Percentiles rank a stretch among this genome's conserved stretches.
Evolutionary conservation across 768 basidiomycete species (phyloP).

Genomic region (Russula ochroleuca): DNA sequence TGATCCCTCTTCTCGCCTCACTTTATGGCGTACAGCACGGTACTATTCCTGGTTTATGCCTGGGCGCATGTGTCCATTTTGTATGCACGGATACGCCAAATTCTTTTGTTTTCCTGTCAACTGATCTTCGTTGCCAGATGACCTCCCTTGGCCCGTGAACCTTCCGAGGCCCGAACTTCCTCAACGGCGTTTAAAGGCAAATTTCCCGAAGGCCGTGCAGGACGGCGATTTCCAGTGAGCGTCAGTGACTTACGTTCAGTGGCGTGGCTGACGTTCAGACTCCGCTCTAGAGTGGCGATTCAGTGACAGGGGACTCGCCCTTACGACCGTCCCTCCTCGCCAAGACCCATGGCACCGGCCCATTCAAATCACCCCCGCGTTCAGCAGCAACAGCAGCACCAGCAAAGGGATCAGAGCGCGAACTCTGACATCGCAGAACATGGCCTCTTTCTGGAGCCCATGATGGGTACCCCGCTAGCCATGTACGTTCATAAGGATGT

Average conservation of each 20-base stretch:
- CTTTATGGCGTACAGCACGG: no score
- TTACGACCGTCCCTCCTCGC: conserved; percentile 28
- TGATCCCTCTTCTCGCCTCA: not conserved
- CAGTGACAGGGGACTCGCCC: conserved; percentile 30
- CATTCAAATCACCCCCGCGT: conserved; percentile 54
- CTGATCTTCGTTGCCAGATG: not conserved
- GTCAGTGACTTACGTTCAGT: conserved; percentile 2
- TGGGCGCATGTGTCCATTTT: not conserved
- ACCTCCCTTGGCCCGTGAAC: not conserved
- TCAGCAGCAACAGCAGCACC: conserved; percentile 38
- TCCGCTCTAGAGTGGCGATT: conserved; percentile 26
- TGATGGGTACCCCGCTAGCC: conserved; percentile 69
- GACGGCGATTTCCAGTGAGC: not conserved
- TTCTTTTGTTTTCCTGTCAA: not conserved
- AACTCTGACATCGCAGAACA: conserved; percentile 32
- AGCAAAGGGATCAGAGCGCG: conserved; percentile 38
- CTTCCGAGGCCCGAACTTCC: not conserved
- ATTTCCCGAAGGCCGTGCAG: not conserved
- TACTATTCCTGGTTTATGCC: not conserved
- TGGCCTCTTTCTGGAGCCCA: conserved; percentile 71
- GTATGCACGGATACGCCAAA: not conserved
- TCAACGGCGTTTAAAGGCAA: conserved; percentile 1
- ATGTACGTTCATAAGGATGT: conserved; percentile 83
- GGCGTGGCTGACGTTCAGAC: conserved; percentile 24
- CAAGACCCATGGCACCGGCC: conserved; percentile 80